Conservation (phyloP, 805 yeast species). For the Lipomyces sp. region DNA sequence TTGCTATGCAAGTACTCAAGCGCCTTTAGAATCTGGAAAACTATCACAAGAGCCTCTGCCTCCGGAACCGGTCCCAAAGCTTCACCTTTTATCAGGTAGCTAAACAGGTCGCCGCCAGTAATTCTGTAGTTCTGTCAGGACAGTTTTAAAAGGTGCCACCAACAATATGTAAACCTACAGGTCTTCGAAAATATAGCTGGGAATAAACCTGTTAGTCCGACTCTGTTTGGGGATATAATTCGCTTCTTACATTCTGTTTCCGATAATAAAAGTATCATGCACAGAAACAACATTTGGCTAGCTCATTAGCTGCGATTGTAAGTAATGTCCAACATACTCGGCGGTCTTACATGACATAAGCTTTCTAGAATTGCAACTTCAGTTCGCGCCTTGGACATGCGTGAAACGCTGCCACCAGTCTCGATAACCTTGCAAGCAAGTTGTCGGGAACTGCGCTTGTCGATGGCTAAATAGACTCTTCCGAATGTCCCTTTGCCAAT, state of each 20-base stretch:
- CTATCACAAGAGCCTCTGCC: constrained; percentile 57
- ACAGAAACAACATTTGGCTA: constrained; percentile 36
- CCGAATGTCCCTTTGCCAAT: constrained; percentile 37
- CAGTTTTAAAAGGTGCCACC: neutral
- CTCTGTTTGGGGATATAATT: neutral
- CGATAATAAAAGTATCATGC: constrained; percentile 26
- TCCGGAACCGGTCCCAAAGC: constrained; percentile 55
- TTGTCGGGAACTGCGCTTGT: constrained; percentile 21
- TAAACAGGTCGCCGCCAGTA: constrained; percentile 64
- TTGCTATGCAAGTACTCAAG: constrained; percentile 58
- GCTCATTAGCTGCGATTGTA: neutral
- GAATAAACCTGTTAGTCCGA: neutral
- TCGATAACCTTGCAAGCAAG: constrained; percentile 39
- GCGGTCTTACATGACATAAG: constrained; percentile 29
- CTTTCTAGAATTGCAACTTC: constrained; percentile 35
- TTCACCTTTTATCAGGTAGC: constrained; percentile 55
- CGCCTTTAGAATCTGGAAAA: constrained; percentile 62
- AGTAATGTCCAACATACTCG: neutral
- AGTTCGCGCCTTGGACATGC: constrained; percentile 30
- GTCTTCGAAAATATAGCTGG: constrained; percentile 38
- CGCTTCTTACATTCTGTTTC: constrained; percentile 26
- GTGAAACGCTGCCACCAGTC: constrained; percentile 17
- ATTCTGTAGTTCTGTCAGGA: constrained; percentile 27
- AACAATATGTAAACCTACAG: constrained; percentile 21
- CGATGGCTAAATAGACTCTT: constrained; percentile 31